Evolutionary conservation across 2,329 filamentous ascomycete species (phyloP), one percentile per base, ranked within the genome.

Genomic region (Pseudonectria foliicola): DNA sequence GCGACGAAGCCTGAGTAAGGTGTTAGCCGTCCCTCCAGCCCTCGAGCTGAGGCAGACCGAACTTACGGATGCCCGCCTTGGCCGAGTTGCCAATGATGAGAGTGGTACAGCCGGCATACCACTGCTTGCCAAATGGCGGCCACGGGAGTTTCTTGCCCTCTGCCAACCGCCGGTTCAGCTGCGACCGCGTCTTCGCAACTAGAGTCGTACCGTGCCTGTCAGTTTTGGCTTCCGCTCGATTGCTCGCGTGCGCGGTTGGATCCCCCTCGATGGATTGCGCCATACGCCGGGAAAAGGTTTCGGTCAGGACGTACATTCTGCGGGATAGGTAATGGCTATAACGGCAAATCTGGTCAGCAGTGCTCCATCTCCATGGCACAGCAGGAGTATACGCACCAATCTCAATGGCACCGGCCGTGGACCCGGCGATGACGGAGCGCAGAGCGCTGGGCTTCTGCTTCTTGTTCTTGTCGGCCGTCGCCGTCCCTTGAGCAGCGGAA

Each of bases 101-200:
- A 18, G 92, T 96, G 30, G 92, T 96, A 67, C 92, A 98, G 25
- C 92, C 92, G 10, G 92, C 90, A 62, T 98, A 98, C 92, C 92
- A 98, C 62, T 94, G 87, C 50, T 66, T 71, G 31, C 92, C 92
- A 55, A 96, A 96, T 10, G 86, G 85, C 28, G 92, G 92, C 85
- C 87, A 95, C 34, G 90, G 88, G 21, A 95, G 75, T 68, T 94
- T 95, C 69, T 93, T 71, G 30, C 81, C 82, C 36, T 83, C 80
- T 31, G 84, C 71, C 53, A 96, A 71, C 50, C 81, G 78, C 49
- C 82, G 79, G 62, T 98, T 98, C 55, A 98, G 80, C 63, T 96
- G 92, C 37, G 85, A 85, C 50, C 92, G 75, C 35, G 92, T 96
- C 70, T 96, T 96, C 53, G 90, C 90, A 67, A 96, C 82, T 86